Conservation (phyloP, 2,329 filamentous ascomycete genomes). For the Coniochaeta sp. region DNA sequence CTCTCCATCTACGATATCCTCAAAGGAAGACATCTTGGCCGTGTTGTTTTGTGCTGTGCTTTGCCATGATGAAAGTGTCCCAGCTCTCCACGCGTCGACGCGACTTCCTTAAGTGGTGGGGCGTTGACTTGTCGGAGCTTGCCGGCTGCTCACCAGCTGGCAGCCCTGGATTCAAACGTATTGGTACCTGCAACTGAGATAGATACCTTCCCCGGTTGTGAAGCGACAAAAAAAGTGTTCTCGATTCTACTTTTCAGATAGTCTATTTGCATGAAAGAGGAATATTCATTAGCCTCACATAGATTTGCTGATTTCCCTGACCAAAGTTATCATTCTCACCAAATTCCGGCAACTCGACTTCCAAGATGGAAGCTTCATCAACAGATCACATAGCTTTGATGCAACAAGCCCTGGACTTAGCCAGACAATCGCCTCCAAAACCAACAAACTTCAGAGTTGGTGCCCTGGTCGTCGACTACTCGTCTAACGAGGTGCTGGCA, state of each 20-base stretch:
- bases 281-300: too few relatives aligned
- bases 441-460: conserved; percentile 92
- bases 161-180: too few relatives aligned
- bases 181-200: too few relatives aligned
- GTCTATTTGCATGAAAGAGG: too few relatives aligned
- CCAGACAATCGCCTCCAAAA: conserved; percentile 72
- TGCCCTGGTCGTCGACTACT: conserved; percentile 66
- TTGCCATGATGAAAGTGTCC: background rate
- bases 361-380: background rate
- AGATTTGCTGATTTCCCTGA: background rate
- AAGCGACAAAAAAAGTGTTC: too few relatives aligned
- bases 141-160: background rate
- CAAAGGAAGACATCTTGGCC: conserved; percentile 35
- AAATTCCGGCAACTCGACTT: background rate
- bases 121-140: too few relatives aligned
- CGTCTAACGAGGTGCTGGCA: conserved; percentile 54
- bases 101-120: background rate
- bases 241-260: too few relatives aligned
- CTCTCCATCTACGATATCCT: conserved; percentile 47
- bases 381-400: conserved; percentile 46
- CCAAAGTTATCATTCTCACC: background rate
- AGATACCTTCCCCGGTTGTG: too few relatives aligned
- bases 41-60: conserved; percentile 7
- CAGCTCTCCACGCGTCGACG: background rate
- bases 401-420: conserved; percentile 65